Base-by-base conservation (phyloP, 1,139 yeast species). In the Zygosaccharomyces pseudobailii region DNA sequence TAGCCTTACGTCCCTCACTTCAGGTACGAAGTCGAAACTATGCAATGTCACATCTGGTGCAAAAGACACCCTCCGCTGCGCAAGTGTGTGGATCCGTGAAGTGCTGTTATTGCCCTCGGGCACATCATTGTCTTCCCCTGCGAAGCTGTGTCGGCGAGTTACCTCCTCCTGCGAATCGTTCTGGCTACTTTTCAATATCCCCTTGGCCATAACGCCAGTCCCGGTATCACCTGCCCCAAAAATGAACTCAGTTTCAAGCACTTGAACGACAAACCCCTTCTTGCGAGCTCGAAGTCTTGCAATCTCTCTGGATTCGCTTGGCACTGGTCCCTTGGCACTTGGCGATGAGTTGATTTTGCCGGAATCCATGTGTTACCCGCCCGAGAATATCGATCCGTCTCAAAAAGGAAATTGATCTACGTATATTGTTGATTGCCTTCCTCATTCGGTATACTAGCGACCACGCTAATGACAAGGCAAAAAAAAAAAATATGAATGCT, bases 31-130 rank as follows among this genome's bases (percentile, higher is more conserved):
- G 51, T 78, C 81, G 47, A 83, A 78, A 56, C 81, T 82, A 62
- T 83, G 88, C 32, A 84, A 67, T 0, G 88, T 83, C 0, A 83
- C 89, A 57, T 83, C 89, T 1, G 87, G 87, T 2, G 88, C 87
- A 69, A 84, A 84, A 1, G 87, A 82, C 0, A 84, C 89, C 32
- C 89, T 65, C 55, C 89, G 68, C 34, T 51, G 55, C 2, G 44
- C 43, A 43, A 55, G 25, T 2, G 60, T 54, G 36, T 53, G 55
- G 4, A 62, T 53, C 40, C 55, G 54, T 3, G 65, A 61, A 5
- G 65, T 61, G 5, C 65, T 62, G 36, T 61, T 62, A 40, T 59
- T 62, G 3, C 55, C 57, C 8, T 55, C 57, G 3, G 45, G 23
- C 17, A 52, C 32, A 23, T 23, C 40, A 1, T 56, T 13, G 17